Base-by-base conservation (phyloP, 345 rosid species). In the Eucalyptus curtisii region DNA sequence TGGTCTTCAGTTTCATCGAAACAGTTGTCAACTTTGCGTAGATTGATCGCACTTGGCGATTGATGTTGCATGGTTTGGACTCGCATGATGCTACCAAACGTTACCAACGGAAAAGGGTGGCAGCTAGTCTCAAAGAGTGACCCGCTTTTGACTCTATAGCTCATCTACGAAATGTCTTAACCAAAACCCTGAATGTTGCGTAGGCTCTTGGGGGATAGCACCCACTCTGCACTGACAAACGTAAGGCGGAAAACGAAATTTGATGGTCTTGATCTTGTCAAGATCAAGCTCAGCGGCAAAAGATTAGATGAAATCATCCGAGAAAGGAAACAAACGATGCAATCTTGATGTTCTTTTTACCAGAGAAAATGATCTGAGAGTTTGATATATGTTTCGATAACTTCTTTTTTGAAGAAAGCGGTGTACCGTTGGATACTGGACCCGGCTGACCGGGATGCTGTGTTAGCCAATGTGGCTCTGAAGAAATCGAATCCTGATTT, bases 371-470 rank as follows among this genome's bases (percentile, higher is more conserved):
- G 82, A 76, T 76, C 30, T 40, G 40, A 17, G 82, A 37, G 82
- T 40, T 20, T 76, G 27, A 40, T 2, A 20, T 10, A 37, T 40
- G 82, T 76, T 76, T 10, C 82, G 11, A 33, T 68, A 20, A 76
- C 82, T 10, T 40, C 47, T 79, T 27, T 25, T 88, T 81, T 30
- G 27, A 87, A 95, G 97, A 94, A 88, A 93, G 97, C 96, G 7
- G 93, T 95, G 85, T 91, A 93, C 91, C 88, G 87, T 14, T 89
- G 91, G 91, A 85, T 84, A 13, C 85, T 87, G 87, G 97, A 95
- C 71, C 97, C 96, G 3, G 91, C 93, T 1, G 95, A 95, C 55
- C 90, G 97, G 76, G 95, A 95, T 88, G 98, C 98, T 3, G 94
- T 89, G 40, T 68, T 96, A 31, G 95, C 95, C 20, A 86, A 96